Base-by-base conservation (phyloP, 2,329 filamentous ascomycete species). In the Ilyonectria robusta region DNA sequence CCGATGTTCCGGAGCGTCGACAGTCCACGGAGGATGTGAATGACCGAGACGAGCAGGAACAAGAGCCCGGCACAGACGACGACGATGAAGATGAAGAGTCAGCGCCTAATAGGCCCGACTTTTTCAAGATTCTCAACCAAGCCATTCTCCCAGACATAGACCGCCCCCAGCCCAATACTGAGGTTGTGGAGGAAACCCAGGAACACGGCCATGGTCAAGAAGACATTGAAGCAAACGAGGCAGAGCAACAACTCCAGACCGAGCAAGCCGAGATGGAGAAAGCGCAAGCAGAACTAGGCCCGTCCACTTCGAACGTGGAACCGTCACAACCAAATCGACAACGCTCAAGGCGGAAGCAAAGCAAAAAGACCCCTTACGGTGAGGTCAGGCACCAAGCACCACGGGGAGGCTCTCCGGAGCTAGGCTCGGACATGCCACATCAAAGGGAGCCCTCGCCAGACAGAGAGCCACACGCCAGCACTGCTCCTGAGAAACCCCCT, bases 61-160 rank as follows among this genome's bases (percentile, higher is more conserved):
- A 13, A 3, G 46, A 53, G 26, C n/a, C 13, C 23, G 55, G 56
- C 11, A 48, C 44, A 21, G 57, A 60, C n/a, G 42, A 55, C 8
- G 42, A 8, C 13, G 40, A 42, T n/a, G 56, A 68, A n/a, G 62
- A 71, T 6, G 69, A 74, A 11, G 63, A 70, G 5, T 35, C 58
- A 10, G 29, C 55, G 7, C 65, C 62, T 3, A 46, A 46, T 51
- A 15, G 26, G 1, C 58, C 51, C 2, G 54, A 55, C 8, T 68
- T 76, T 23, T 60, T 59, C 8, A 35, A 68, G 13, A 53, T 33
- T 1, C 68, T 76, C 54, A 76, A 75, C 21, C 48, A 59, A 21
- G 61, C 6, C 26, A 50, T 70, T 29, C 60, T 57, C 6, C 48
- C 33, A 4, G 48, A 54, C 37, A 21, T 10, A 3, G 61, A 59